phyloP scores from a whole-genome alignment of 257 asterid species.

The Solanum bulbocastanum region DNA sequence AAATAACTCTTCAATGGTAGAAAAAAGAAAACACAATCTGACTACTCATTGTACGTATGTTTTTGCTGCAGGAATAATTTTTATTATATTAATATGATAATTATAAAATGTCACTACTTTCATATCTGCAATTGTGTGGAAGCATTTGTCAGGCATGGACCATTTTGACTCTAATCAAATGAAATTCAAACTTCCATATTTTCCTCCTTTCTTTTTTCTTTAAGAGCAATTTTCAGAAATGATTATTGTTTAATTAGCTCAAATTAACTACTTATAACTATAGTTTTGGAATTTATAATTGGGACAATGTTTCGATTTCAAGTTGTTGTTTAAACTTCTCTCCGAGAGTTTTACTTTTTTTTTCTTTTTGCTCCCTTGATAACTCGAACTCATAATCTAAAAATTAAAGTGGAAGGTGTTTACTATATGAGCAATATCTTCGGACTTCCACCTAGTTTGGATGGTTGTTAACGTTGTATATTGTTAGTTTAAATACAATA shows the following conservation, averaged over 20 bases:
- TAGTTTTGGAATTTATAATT: not conserved
- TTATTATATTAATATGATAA: not conserved
- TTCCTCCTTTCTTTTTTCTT: not conserved
- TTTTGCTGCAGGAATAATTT: too few species aligned
- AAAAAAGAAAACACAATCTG: too few species aligned
- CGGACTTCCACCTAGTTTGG: not conserved
- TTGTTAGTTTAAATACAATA: not conserved
- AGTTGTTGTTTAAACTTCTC: too few species aligned
- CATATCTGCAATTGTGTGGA: not conserved
- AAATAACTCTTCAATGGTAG: too few species aligned
- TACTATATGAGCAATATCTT: too few species aligned
- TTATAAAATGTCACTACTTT: not conserved
- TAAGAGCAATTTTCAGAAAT: not conserved
- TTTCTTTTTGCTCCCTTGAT: too few species aligned
- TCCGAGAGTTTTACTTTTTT: rapidly evolving
- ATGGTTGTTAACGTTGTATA: not conserved
- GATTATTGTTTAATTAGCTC: not conserved
- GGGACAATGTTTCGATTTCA: not conserved
- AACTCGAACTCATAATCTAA: too few species aligned
- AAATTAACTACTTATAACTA: not conserved
- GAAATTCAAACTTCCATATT: not conserved
- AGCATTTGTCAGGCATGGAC: not conserved
- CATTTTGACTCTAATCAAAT: not conserved
- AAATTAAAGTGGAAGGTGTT: too few species aligned
- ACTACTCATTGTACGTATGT: too few species aligned